Conservation (phyloP, 2,329 filamentous ascomycete genomes). For the Exutisphaerella laricina region DNA sequence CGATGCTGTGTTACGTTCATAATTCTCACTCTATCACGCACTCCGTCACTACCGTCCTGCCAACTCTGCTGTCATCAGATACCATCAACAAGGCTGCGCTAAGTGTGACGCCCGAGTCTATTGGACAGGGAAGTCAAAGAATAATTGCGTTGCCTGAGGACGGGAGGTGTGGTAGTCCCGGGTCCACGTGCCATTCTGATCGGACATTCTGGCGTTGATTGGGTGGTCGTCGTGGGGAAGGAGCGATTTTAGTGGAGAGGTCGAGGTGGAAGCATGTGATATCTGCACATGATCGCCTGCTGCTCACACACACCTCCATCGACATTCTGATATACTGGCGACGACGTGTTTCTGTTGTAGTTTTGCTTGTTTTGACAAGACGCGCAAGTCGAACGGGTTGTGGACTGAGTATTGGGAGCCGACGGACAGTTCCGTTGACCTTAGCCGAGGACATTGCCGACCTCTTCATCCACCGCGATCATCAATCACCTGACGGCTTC, state of each 20-base stretch:
- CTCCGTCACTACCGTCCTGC: too few relatives aligned
- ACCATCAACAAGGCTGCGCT: conserved; percentile 2
- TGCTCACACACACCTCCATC: conserved; percentile 1
- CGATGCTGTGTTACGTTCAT: too few relatives aligned
- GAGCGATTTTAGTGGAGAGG: conserved; percentile 4
- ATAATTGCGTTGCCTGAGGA: not conserved
- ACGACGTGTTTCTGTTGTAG: not conserved
- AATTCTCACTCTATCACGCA: too few relatives aligned
- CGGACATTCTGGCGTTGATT: not conserved
- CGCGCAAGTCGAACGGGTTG: not conserved
- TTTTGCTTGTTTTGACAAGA: not conserved
- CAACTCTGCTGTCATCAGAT: too few relatives aligned
- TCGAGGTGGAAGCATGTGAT: conserved; percentile 5
- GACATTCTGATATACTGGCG: not conserved
- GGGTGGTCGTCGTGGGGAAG: not conserved
- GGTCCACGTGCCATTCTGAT: not conserved
- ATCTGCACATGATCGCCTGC: conserved; percentile 2
- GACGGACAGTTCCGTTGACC: too few relatives aligned
- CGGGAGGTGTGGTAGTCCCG: not conserved
- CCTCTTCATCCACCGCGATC: not conserved
- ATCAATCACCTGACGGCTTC: not conserved
- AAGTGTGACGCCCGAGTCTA: not conserved
- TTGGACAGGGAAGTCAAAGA: conserved; percentile 2
- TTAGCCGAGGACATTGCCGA: too few relatives aligned
- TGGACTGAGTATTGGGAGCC: not conserved